phyloP scores from a whole-genome alignment of 2,329 filamentous ascomycete species.

The Tolypocladium cylindrosporum region DNA sequence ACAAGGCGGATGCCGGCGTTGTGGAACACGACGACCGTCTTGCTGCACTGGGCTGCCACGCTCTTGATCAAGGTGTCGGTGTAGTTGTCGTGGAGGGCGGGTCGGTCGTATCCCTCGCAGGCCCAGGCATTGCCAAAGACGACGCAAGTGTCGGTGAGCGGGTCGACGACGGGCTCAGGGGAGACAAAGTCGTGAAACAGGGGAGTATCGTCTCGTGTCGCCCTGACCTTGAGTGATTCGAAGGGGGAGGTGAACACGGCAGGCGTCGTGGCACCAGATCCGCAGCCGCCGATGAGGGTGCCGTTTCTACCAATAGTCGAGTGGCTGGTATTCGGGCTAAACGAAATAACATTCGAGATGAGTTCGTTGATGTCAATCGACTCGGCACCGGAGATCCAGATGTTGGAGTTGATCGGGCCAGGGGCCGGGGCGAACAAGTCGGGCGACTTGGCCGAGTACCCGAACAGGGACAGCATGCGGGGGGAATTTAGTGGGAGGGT shows the following conservation, averaged over 20 bases:
- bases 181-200: slow-evolving; percentile 50
- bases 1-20: slow-evolving; percentile 52
- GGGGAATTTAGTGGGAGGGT: slow-evolving; percentile 43
- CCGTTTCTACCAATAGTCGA: slow-evolving; percentile 33
- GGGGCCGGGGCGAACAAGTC: slow-evolving; percentile 29
- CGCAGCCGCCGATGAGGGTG: slow-evolving; percentile 30
- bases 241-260: slow-evolving; percentile 41
- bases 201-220: slow-evolving; percentile 43
- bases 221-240: slow-evolving; percentile 41
- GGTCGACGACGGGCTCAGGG: slow-evolving; percentile 35
- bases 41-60: slow-evolving; percentile 48
- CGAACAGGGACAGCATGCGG: slow-evolving; percentile 46
- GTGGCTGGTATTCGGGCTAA: neutral
- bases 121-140: slow-evolving; percentile 60
- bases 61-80: slow-evolving; percentile 46
- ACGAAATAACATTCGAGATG: neutral
- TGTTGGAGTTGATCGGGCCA: slow-evolving; percentile 21
- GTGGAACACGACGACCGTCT: slow-evolving; percentile 56
- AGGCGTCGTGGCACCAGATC: slow-evolving; percentile 37
- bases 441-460: slow-evolving; percentile 45
- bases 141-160: slow-evolving; percentile 52
- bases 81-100: slow-evolving; percentile 54
- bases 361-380: neutral
- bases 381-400: slow-evolving; percentile 27
- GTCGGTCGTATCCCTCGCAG: slow-evolving; percentile 60